Conservation (phyloP, 176 grass and related monocot species). For the Puya raimondii region DNA sequence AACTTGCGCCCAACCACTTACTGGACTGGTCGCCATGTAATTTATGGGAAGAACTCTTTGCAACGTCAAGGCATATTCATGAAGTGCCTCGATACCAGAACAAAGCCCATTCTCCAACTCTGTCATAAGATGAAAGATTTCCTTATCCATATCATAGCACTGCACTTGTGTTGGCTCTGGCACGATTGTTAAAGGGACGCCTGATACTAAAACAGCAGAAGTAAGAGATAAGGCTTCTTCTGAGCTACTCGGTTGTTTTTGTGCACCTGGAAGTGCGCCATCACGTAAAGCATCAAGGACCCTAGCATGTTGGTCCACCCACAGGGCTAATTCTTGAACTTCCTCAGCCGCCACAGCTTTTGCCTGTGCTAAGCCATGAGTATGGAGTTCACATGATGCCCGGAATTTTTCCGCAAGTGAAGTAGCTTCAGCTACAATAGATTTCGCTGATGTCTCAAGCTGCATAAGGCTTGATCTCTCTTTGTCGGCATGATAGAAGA, state of each 20-base stretch:
- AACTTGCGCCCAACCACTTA: slow-evolving; percentile 83
- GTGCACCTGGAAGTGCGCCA: slow-evolving; percentile 37
- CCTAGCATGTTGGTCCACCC: slow-evolving; percentile 80
- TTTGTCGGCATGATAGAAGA: slow-evolving; percentile 86
- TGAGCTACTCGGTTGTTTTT: slow-evolving; percentile 38
- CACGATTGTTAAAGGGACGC: slow-evolving; percentile 84
- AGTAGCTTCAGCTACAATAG: slow-evolving; percentile 67
- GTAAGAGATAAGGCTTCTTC: slow-evolving; percentile 67
- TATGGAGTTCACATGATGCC: slow-evolving; percentile 66
- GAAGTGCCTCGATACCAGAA: slow-evolving; percentile 53
- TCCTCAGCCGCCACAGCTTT: slow-evolving; percentile 60
- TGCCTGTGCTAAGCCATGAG: slow-evolving; percentile 63
- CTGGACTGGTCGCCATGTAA: slow-evolving; percentile 72
- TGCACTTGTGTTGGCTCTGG: slow-evolving; percentile 82
- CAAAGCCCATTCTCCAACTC: slow-evolving; percentile 70
- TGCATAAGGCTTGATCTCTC: slow-evolving; percentile 77
- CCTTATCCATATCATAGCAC: slow-evolving; percentile 84
- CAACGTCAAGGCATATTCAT: slow-evolving; percentile 65
- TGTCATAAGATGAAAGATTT: slow-evolving; percentile 64
- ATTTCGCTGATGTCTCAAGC: slow-evolving; percentile 73
- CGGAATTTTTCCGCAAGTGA: slow-evolving; percentile 59
- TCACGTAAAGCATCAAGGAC: slow-evolving; percentile 66
- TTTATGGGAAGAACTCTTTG: slow-evolving; percentile 73
- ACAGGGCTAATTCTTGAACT: slow-evolving; percentile 50
- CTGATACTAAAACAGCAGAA: slow-evolving; percentile 67